Evolutionary conservation across 768 basidiomycete species (phyloP).

Genomic region (Albatrellus ellisii): DNA sequence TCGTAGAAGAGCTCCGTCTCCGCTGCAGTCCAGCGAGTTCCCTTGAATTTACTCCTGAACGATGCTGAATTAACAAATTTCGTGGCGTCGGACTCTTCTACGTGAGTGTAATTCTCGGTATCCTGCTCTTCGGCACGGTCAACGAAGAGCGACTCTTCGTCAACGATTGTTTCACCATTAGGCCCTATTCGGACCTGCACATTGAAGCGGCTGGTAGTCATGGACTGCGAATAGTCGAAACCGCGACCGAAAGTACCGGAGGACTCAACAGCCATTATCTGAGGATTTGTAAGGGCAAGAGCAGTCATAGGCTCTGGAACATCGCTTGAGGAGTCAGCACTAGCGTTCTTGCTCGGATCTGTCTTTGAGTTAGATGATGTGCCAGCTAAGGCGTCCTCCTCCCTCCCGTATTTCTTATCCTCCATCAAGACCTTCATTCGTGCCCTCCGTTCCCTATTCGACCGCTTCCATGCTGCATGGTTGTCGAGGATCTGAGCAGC

Average conservation of each 20-base stretch:
- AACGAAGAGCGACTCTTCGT: slow-evolving; percentile 74
- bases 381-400: slow-evolving; percentile 31
- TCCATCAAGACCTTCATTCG: slow-evolving; percentile 54
- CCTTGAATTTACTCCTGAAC: slow-evolving; percentile 69
- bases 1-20: slow-evolving; percentile 85
- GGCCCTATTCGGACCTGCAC: slow-evolving; percentile 82
- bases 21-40: slow-evolving; percentile 78
- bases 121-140: slow-evolving; percentile 60
- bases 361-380: background rate
- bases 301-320: background rate
- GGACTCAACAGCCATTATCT: slow-evolving; percentile 5
- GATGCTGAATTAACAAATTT: slow-evolving; percentile 80
- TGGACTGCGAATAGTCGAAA: slow-evolving; percentile 56
- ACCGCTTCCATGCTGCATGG: slow-evolving; percentile 58
- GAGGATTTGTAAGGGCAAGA: background rate
- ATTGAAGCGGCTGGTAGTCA: slow-evolving; percentile 61
- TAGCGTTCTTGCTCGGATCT: background rate
- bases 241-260: slow-evolving; percentile 31
- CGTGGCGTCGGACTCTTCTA: slow-evolving; percentile 71
- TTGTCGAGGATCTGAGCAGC: slow-evolving; percentile 59
- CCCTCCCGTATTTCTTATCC: slow-evolving; percentile 60
- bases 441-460: slow-evolving; percentile 52
- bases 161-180: slow-evolving; percentile 77
- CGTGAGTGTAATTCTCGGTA: slow-evolving; percentile 58
- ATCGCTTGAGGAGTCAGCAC: background rate